Percentiles rank a stretch among this genome's conserved stretches.
phyloP scores from a whole-genome alignment of 225 moss, liverwort and hornwort species.

The Rhytidiadelphus loreus region DNA sequence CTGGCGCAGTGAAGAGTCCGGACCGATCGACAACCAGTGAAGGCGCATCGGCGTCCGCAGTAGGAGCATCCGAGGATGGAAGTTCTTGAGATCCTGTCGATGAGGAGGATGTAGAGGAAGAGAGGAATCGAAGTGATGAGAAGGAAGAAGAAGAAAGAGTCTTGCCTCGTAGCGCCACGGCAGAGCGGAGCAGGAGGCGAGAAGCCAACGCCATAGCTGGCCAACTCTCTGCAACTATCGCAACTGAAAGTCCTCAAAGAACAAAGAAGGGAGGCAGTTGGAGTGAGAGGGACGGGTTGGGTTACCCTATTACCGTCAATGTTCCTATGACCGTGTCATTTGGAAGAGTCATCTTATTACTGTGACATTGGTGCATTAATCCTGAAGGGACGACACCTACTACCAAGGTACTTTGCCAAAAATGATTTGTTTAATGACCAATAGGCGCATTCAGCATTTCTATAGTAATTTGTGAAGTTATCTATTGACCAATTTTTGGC shows the following conservation, averaged over 20 bases:
- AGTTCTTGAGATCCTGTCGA: not conserved
- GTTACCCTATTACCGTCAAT: not conserved
- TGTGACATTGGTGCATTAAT: not conserved
- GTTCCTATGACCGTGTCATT: not conserved
- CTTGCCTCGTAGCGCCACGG: not conserved
- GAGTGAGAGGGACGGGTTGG: not conserved
- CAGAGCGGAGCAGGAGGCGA: slow-evolving; percentile 12
- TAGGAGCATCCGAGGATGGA: not conserved
- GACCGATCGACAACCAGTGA: slow-evolving; percentile 32
- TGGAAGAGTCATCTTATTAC: not conserved
- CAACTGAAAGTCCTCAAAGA: not conserved
- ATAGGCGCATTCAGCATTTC: not conserved
- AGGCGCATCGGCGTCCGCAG: not conserved
- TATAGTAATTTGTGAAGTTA: not conserved
- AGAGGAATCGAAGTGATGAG: not conserved
- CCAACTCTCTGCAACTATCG: not conserved
- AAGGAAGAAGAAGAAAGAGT: not conserved
- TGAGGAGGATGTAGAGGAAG: not conserved
- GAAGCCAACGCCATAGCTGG: slow-evolving; percentile 14
- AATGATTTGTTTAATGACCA: not conserved
- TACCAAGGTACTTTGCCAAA: not conserved
- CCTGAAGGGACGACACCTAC: not conserved
- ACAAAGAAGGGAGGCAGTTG: not conserved
- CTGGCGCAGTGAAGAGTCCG: slow-evolving; percentile 29
- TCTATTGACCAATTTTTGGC: rapidly evolving